Evolutionary conservation across 176 grass and related monocot genomes (phyloP).

Genomic region (Panicum miliaceum): DNA sequence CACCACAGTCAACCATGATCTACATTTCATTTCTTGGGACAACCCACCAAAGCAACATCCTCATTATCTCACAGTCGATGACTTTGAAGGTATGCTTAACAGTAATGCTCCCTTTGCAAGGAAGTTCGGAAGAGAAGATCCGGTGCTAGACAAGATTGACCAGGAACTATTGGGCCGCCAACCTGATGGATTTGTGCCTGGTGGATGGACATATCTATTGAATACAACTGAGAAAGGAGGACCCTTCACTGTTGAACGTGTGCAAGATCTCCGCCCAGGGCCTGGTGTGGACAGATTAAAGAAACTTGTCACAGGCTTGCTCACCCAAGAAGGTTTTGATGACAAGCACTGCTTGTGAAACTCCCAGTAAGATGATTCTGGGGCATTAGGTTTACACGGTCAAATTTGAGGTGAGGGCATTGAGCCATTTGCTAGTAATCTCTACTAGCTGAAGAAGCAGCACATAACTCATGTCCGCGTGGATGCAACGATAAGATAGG

Average conservation of each 20-base stretch:
- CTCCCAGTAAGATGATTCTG: conserved; percentile 32
- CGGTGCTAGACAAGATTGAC: conserved; percentile 90
- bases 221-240: conserved; percentile 58
- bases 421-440: conserved; percentile 45
- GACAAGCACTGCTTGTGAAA: conserved; percentile 87
- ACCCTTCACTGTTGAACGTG: conserved; percentile 52
- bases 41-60: conserved; percentile 99
- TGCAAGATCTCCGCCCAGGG: conserved; percentile 68
- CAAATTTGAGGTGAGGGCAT: conserved; percentile 22
- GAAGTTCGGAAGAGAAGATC: conserved; percentile 84
- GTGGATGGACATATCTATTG: conserved; percentile 71
- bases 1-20: conserved; percentile 93
- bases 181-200: conserved; percentile 59
- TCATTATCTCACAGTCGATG: conserved; percentile 72
- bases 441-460: conserved; percentile 47
- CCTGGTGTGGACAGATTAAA: conserved; percentile 73
- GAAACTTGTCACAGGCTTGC: conserved; percentile 67
- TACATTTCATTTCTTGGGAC: conserved; percentile 99
- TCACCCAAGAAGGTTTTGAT: conserved; percentile 75
- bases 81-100: conserved; percentile 68
- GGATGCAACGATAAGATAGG: conserved; percentile 46
- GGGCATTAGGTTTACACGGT: conserved; percentile 42
- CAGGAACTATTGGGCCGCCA: conserved; percentile 67
- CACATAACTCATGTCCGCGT: conserved; percentile 28
- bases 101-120: conserved; percentile 92